Conservation (phyloP, 148 eudicot genomes). For the Agrostemma githago region DNA sequence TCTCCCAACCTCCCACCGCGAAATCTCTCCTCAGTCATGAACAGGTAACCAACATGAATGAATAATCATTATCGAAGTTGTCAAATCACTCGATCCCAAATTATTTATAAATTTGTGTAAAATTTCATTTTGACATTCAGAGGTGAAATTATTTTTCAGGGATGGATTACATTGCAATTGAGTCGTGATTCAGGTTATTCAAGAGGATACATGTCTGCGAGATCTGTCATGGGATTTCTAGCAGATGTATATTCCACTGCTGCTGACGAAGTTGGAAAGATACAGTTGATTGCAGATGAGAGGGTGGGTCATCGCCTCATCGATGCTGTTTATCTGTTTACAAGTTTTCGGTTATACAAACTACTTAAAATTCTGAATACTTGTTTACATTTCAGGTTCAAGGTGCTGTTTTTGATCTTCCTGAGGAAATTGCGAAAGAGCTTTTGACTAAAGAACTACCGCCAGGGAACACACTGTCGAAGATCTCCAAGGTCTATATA, state of each 20-base stretch:
- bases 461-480: conserved; percentile 77
- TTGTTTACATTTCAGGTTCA: conserved; percentile 46
- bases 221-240: conserved; percentile 88
- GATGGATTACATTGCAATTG: conserved; percentile 84
- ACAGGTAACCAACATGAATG: conserved; percentile 47
- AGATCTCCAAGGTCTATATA: conserved; percentile 60
- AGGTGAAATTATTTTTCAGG: conserved; percentile 42
- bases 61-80: too few species aligned
- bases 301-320: conserved; percentile 34
- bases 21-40: conserved; percentile 88
- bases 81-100: not conserved
- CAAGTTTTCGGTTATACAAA: not conserved
- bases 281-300: conserved; percentile 79
- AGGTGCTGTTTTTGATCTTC: conserved; percentile 98
- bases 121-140: conserved; percentile 6
- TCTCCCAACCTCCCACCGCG: conserved; percentile 89
- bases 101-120: not conserved
- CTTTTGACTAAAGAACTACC: conserved; percentile 64
- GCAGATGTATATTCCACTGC: conserved; percentile 79
- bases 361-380: not conserved
- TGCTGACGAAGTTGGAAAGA: conserved; percentile 91
- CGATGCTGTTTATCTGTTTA: not conserved
- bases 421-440: conserved; percentile 88
- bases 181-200: conserved; percentile 52
- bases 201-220: conserved; percentile 80